These are phyloP conservation scores for Tricholomella constricta DNA, from an alignment of 768 basidiomycete species.

Conservation along the genomic window DNA sequence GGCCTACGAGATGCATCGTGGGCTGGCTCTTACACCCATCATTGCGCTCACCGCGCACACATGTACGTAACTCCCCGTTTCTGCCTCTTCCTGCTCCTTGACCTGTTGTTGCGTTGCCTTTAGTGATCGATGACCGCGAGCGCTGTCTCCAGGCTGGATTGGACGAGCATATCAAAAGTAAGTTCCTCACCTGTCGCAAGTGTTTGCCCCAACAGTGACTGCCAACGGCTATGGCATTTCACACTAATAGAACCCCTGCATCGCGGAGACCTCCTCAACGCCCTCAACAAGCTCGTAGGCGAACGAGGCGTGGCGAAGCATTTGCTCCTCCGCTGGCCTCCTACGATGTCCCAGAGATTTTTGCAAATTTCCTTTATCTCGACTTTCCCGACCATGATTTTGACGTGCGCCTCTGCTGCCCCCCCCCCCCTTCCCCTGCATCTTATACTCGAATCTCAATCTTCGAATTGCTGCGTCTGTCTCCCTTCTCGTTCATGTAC, in stretches of 20 bases:
- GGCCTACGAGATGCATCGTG: conserved; percentile 68
- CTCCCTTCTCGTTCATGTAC: no score
- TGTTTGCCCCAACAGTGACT: no score
- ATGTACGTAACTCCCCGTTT: conserved; percentile 56
- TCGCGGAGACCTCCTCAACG: conserved; percentile 76
- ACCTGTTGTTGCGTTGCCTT: no score
- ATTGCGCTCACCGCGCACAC: conserved; percentile 98
- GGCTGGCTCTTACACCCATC: conserved; percentile 79
- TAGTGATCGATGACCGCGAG: conserved; percentile 81
- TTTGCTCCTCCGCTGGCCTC: conserved; percentile 24
- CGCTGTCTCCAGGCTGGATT: conserved; percentile 52
- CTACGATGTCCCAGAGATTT: conserved; percentile 5
- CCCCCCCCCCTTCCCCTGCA: no score
- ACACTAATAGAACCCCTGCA: conserved; percentile 65
- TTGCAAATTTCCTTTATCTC: no score
- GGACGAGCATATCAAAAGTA: conserved; percentile 85
- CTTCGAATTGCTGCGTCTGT: no score
- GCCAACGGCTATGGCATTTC: conserved; percentile 6
- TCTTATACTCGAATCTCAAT: no score
- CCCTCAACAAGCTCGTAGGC: conserved; percentile 78
- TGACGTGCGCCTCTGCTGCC: no score
- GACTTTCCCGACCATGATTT: no score
- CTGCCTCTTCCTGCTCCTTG: background rate
- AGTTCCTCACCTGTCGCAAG: conserved; percentile 23
- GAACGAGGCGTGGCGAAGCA: conserved; percentile 52